Evolutionary conservation across 495 filamentous ascomycete genomes (phyloP), one percentile per base, ranked within the genome.

Genomic region (Neurospora terricola): DNA sequence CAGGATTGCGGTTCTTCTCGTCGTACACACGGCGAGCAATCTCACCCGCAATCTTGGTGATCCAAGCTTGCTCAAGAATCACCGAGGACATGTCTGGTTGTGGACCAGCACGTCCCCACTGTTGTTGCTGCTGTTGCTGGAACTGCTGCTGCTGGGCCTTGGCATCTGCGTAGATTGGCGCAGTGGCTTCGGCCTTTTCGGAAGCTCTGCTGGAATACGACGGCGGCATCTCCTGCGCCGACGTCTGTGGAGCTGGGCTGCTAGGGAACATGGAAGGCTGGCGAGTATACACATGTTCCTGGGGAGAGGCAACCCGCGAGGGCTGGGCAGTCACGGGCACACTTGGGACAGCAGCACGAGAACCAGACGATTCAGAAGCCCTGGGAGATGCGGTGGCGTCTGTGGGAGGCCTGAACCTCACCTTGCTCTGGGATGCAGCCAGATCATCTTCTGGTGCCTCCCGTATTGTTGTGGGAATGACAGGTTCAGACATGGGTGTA

Each of bases 41-140:
- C 81, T 99, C 95, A 66, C 88, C 88, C 7, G 95, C 94, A 82
- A 99, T 92, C 83, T 94, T 94, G 84, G 91, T 91, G 75, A 98
- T 90, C 88, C 94, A 94, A 0, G 92, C 91, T 79, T 94, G 91
- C 75, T 97, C 92, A 38, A 97, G 83, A 21, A 93, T 89, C 21
- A 89, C 87, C 3, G 84, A 84, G n/a, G 83, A 81, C 0, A 81
- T 82, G 12, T 84, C 82, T 18, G 82, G 82, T 71, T 70, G 68
- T 30, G 77, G 71, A 21, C 73, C 38, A 18, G 71, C 66, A 37
- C 72, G 69, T 70, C 70, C 27, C 69, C 75, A 73, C 7, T 76
- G 76, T 0, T 70, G 75, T 14, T 72, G 71, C 8, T 37, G 37
- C 75, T 75, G 74, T n/a, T 72, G 68, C 6, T 30, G 21, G 30